Conservation (phyloP, 2,329 filamentous ascomycete species). For the Ceratocystis ficicola region DNA sequence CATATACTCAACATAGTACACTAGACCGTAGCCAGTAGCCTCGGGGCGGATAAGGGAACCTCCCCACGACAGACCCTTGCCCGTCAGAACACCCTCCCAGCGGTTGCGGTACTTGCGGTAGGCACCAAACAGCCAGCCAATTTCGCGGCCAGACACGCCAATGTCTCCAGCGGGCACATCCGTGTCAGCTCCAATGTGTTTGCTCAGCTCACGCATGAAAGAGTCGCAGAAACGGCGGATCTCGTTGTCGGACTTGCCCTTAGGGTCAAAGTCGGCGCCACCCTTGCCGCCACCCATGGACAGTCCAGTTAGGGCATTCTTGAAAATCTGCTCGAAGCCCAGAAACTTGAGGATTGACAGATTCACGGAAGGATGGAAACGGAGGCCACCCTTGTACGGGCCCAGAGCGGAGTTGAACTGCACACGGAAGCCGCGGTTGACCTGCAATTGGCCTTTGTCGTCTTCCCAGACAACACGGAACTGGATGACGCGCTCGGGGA, state of each 20-base stretch:
- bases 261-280: slow-evolving; percentile 96
- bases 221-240: slow-evolving; percentile 93
- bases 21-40: slow-evolving; percentile 89
- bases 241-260: slow-evolving; percentile 94
- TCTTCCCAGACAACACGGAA: slow-evolving; percentile 97
- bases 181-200: slow-evolving; percentile 91
- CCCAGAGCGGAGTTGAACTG: slow-evolving; percentile 98
- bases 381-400: slow-evolving; percentile 93
- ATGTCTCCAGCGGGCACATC: slow-evolving; percentile 97
- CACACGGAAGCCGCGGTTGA: slow-evolving; percentile 91
- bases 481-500: slow-evolving; percentile 92
- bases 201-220: slow-evolving; percentile 92
- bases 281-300: slow-evolving; percentile 93
- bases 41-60: slow-evolving; percentile 89
- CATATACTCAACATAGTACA: slow-evolving; percentile 97
- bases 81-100: slow-evolving; percentile 93
- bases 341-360: slow-evolving; percentile 83
- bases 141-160: slow-evolving; percentile 80
- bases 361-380: slow-evolving; percentile 86
- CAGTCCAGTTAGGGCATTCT: slow-evolving; percentile 90
- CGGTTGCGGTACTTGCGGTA: slow-evolving; percentile 80
- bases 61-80: slow-evolving; percentile 89
- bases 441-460: slow-evolving; percentile 75
- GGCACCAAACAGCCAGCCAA: slow-evolving; percentile 88
- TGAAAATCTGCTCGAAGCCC: slow-evolving; percentile 98